Evolutionary conservation across 129 eudicot species (phyloP).

Genomic region (Apium graveolens): DNA sequence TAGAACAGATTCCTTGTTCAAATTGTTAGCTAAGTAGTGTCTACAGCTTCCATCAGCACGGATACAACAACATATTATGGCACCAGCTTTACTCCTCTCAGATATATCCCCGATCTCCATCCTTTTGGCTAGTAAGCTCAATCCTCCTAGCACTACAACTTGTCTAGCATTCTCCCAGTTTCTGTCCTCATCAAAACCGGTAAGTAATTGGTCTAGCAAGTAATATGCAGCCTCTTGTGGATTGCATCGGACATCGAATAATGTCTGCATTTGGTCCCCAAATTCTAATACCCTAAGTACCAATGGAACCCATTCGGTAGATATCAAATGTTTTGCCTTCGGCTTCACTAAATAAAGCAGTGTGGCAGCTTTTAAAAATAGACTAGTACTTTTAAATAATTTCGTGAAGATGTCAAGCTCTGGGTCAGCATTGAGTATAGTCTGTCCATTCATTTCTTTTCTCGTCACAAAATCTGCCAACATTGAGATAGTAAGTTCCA

Average conservation of each 20-base stretch:
- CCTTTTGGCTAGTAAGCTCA: constrained; percentile 54
- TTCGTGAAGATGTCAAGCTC: constrained; percentile 45
- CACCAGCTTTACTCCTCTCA: constrained; percentile 48
- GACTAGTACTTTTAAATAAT: constrained; percentile 48
- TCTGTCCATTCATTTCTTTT: constrained; percentile 31
- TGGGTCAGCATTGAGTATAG: constrained; percentile 47
- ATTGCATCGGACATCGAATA: constrained; percentile 49
- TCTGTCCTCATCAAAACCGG: constrained; percentile 54
- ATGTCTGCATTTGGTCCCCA: constrained; percentile 59
- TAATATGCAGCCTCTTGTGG: constrained; percentile 73
- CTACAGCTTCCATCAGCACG: constrained; percentile 67
- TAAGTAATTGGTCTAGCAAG: constrained; percentile 54
- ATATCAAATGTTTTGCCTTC: constrained; percentile 55
- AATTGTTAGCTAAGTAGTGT: constrained; percentile 47
- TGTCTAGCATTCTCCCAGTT: constrained; percentile 50
- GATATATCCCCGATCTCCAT: constrained; percentile 39
- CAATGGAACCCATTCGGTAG: constrained; percentile 61
- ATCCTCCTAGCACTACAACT: constrained; percentile 57
- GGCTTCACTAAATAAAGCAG: constrained; percentile 58
- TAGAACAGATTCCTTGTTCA: constrained; percentile 44
- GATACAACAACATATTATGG: constrained; percentile 39
- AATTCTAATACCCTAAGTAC: constrained; percentile 68
- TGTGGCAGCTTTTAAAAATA: constrained; percentile 63
- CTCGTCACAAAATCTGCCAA: constrained; percentile 49
- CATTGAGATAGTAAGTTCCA: constrained; percentile 55